These are phyloP conservation scores for Cantharellus cinnabarinus DNA, from an alignment of 768 basidiomycete species.

Conservation along the genomic window DNA sequence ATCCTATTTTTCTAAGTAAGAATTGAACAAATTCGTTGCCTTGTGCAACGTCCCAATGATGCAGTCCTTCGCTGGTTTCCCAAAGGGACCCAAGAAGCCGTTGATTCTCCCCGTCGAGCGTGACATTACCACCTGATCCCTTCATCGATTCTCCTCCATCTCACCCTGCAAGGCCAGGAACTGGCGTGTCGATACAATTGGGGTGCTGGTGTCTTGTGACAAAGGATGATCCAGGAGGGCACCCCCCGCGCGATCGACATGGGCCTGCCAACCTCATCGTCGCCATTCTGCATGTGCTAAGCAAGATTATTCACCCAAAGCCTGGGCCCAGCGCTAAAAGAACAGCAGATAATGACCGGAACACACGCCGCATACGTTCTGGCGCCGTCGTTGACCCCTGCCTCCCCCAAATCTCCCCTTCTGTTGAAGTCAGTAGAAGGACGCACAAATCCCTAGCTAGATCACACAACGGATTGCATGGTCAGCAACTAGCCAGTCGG, in stretches of 20 bases:
- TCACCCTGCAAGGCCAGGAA: slow-evolving; percentile 17
- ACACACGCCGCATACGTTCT: slow-evolving; percentile 20
- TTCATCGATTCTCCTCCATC: neutral
- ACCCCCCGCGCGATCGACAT: slow-evolving; percentile 16
- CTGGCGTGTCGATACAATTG: slow-evolving; percentile 22
- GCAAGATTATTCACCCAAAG: slow-evolving; percentile 13
- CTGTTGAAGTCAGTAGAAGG: slow-evolving; percentile 17
- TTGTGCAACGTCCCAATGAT: slow-evolving; percentile 8
- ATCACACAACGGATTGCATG: slow-evolving; percentile 21
- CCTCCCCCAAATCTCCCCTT: slow-evolving; percentile 17
- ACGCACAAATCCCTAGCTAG: slow-evolving; percentile 21
- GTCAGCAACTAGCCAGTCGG: slow-evolving; percentile 18
- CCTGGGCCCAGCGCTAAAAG: neutral
- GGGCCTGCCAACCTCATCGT: slow-evolving; percentile 19
- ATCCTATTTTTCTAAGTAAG: slow-evolving; percentile 11
- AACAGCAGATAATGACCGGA: neutral
- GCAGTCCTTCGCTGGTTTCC: slow-evolving; percentile 4
- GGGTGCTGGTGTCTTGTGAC: slow-evolving; percentile 20
- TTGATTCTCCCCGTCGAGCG: slow-evolving; percentile 7
- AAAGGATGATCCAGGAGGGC: slow-evolving; percentile 21
- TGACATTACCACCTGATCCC: neutral
- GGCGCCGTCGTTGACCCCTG: slow-evolving; percentile 17
- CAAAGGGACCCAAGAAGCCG: slow-evolving; percentile 5
- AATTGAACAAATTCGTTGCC: slow-evolving; percentile 8
- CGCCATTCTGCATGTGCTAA: slow-evolving; percentile 19